Percentiles rank a stretch among this genome's conserved stretches.
Evolutionary conservation across 2,329 filamentous ascomycete genomes (phyloP).

Genomic region (Pseudogymnoascus sp.): DNA sequence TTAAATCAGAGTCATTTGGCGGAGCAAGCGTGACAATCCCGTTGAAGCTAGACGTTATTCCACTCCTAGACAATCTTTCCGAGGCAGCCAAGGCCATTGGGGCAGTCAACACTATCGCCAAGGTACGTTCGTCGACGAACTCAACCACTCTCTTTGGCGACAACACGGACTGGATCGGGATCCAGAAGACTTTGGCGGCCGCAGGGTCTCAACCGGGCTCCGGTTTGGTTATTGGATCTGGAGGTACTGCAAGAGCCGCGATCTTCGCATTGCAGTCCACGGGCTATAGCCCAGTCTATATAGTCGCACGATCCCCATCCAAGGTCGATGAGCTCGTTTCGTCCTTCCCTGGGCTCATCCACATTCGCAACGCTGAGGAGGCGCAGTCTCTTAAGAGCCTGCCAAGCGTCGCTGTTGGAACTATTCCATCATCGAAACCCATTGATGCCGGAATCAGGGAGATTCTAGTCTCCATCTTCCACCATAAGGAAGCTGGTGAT

Average conservation of each 20-base stretch:
- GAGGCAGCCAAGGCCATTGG: conserved; percentile 77
- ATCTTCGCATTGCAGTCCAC: conserved; percentile 82
- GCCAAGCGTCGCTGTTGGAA: conserved; percentile 74
- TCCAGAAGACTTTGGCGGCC: conserved; percentile 63
- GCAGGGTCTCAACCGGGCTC: conserved; percentile 34
- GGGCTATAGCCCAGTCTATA: conserved; percentile 78
- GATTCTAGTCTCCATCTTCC: conserved; percentile 52
- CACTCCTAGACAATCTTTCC: conserved; percentile 71
- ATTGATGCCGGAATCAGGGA: conserved; percentile 67
- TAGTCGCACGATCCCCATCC: conserved; percentile 68
- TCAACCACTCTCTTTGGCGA: conserved; percentile 62
- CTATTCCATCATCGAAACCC: conserved; percentile 81
- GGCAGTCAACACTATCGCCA: conserved; percentile 89
- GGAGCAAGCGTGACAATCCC: conserved; percentile 95
- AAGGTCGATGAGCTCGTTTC: conserved; percentile 63
- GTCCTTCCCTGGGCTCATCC: conserved; percentile 54
- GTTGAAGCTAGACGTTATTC: conserved; percentile 82
- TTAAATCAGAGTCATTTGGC: conserved; percentile 71
- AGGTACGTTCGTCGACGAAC: conserved; percentile 33
- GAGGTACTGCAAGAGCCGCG: conserved; percentile 85
- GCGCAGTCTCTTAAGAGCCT: conserved; percentile 44
- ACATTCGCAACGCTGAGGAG: conserved; percentile 36
- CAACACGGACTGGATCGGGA: conserved; percentile 95
- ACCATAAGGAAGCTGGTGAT: conserved; percentile 32
- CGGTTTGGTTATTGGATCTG: conserved; percentile 81